Conservation (phyloP, 2,329 filamentous ascomycete genomes). For the Purpureocillium lavendulum region DNA sequence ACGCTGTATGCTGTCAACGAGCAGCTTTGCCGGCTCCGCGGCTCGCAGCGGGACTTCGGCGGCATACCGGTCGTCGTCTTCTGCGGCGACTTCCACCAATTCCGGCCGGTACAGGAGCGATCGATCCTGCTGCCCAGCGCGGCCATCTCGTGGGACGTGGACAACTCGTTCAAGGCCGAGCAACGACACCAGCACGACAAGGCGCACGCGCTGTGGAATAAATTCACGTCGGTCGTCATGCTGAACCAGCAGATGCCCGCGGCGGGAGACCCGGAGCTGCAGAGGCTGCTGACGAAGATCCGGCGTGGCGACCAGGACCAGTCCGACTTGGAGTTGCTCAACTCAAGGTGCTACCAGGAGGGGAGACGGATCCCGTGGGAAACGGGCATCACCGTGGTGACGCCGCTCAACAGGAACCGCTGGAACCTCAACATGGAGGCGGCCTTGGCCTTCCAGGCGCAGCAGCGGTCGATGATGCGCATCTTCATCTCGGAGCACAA, state of each 20-base stretch:
- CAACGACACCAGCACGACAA: constrained; percentile 1
- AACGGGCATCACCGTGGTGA: constrained; percentile 5
- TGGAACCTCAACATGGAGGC: constrained; percentile 8
- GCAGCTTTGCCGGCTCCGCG: background rate
- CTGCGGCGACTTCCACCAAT: constrained; percentile 1
- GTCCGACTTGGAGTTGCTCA: constrained; percentile 3
- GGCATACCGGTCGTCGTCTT: constrained; percentile 1
- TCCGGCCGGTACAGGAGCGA: background rate
- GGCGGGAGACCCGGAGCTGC: constrained; percentile 1
- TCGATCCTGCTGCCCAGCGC: background rate
- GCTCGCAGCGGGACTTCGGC: constrained; percentile 1
- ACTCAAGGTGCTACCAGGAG: constrained; percentile 1
- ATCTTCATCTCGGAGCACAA: constrained; percentile 4
- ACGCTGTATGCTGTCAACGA: constrained; percentile 2
- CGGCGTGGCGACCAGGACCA: constrained; percentile 1
- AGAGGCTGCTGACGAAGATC: constrained; percentile 2
- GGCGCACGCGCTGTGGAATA: background rate
- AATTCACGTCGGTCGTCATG: background rate
- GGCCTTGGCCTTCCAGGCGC: constrained; percentile 2
- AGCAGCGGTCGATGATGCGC: background rate
- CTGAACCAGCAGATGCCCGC: constrained; percentile 1
- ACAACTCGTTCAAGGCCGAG: constrained; percentile 1
- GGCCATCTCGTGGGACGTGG: background rate
- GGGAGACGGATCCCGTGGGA: constrained; percentile 4
- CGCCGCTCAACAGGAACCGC: constrained; percentile 6